Percentiles rank a stretch among this genome's conserved stretches.
phyloP scores from a whole-genome alignment of 441 rosid species.

The Erysimum cheiri region DNA sequence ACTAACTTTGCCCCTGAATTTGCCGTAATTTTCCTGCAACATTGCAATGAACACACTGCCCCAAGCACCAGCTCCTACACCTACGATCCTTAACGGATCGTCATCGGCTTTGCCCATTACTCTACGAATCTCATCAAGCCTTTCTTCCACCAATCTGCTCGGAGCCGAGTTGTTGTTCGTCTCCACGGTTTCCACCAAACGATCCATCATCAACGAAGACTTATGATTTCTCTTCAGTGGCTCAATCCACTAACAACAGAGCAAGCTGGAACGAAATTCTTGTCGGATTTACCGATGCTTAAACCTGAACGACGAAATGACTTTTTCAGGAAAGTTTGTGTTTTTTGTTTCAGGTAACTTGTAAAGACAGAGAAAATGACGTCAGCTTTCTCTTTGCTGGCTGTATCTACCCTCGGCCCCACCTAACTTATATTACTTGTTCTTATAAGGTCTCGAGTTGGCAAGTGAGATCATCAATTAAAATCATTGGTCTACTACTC shows the following conservation, averaged over 20 bases:
- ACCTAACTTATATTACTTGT: neutral
- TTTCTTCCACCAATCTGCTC: conserved; percentile 41
- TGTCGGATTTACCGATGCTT: conserved; percentile 33
- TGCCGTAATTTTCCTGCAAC: conserved; percentile 84
- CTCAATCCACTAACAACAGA: neutral
- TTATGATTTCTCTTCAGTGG: conserved; percentile 24
- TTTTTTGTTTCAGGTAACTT: conserved; percentile 27
- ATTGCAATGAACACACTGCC: conserved; percentile 96
- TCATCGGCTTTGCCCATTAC: conserved; percentile 73
- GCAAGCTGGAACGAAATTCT: conserved; percentile 4
- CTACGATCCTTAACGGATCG: conserved; percentile 88
- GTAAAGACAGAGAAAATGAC: conserved; percentile 11
- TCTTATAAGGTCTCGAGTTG: neutral
- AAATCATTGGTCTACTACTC: neutral
- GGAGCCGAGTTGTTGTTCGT: conserved; percentile 30
- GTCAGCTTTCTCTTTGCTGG: conserved; percentile 22
- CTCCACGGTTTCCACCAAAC: conserved; percentile 22
- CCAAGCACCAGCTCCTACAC: conserved; percentile 99
- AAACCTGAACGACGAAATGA: conserved; percentile 17
- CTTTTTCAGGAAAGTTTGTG: conserved; percentile 31
- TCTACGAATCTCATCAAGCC: conserved; percentile 44
- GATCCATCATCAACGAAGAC: conserved; percentile 27
- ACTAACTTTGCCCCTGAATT: conserved; percentile 70
- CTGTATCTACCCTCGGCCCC: conserved; percentile 23
- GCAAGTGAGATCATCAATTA: neutral